A percentile compares a stretch with the other conserved stretches of the same genome.
Conservation (phyloP, 2,329 filamentous ascomycete species). For the Neurospora sp. region DNA sequence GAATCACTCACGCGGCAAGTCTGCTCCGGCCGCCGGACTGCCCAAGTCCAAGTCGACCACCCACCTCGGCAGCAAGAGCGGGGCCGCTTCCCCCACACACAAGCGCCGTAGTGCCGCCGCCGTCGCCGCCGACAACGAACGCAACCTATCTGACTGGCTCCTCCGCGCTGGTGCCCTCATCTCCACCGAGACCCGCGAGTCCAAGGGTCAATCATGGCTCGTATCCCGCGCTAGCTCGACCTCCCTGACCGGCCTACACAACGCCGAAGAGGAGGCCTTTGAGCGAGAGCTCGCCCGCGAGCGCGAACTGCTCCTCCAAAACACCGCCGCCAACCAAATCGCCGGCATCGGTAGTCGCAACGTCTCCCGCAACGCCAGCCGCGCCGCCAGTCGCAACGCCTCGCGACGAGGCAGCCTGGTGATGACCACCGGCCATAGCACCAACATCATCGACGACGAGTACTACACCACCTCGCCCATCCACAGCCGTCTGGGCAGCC, state of each 20-base stretch:
- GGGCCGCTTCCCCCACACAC: conserved; percentile 9
- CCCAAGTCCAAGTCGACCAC: conserved; percentile 55
- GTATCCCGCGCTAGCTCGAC: conserved; percentile 56
- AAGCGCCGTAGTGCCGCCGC: conserved; percentile 16
- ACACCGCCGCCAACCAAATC: neutral
- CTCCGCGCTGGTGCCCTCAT: conserved; percentile 53
- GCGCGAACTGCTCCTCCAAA: conserved; percentile 26
- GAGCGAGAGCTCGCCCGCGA: conserved; percentile 42
- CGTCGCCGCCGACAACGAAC: conserved; percentile 21
- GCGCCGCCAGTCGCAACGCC: conserved; percentile 30
- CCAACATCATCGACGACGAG: neutral
- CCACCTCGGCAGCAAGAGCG: conserved; percentile 22
- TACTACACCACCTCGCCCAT: conserved; percentile 18
- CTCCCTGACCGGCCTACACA: conserved; percentile 42
- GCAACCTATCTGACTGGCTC: conserved; percentile 53
- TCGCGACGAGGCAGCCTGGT: conserved; percentile 38
- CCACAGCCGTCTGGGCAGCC: conserved; percentile 39
- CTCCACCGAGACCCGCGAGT: conserved; percentile 52
- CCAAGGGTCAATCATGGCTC: conserved; percentile 60
- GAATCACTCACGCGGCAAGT: conserved; percentile 33
- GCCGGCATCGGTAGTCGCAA: neutral
- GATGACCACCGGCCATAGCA: conserved; percentile 27
- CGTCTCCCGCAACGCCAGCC: conserved; percentile 17
- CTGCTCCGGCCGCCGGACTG: conserved; percentile 28
- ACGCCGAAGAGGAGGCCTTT: conserved; percentile 42